Evolutionary conservation across 306 rosid genomes (phyloP).

Genomic region (Parietaria judaica): DNA sequence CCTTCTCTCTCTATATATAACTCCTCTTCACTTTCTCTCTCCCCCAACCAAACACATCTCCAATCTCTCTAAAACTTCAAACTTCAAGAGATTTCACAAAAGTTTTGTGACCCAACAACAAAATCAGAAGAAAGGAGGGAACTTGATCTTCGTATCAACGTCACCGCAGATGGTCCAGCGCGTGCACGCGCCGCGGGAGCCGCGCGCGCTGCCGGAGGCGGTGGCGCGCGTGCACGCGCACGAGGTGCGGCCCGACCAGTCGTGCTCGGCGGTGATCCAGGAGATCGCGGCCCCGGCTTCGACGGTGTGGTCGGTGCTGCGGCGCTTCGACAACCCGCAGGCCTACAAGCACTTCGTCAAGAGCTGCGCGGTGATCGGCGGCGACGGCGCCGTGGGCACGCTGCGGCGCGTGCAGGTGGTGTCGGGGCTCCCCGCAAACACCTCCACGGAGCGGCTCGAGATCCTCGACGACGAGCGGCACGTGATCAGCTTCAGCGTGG

Average conservation of each 20-base stretch:
- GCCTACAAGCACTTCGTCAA: constrained; percentile 89
- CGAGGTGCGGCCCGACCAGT: constrained; percentile 43
- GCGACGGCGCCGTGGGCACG: constrained; percentile 79
- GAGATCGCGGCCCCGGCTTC: constrained; percentile 74
- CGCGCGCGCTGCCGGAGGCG: constrained; percentile 39
- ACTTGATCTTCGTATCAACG: background rate
- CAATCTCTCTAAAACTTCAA: background rate
- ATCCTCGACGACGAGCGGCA: constrained; percentile 88
- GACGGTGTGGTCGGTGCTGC: constrained; percentile 86
- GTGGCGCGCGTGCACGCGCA: constrained; percentile 59
- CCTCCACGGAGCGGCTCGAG: constrained; percentile 87
- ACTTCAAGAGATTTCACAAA: constrained; percentile 8
- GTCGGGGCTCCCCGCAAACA: constrained; percentile 86
- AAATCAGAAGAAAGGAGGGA: background rate
- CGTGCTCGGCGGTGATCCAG: constrained; percentile 76
- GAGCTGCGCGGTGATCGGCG: constrained; percentile 81
- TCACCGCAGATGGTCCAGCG: constrained; percentile 45
- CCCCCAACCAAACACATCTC: constrained; percentile 6
- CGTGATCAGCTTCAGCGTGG: constrained; percentile 80
- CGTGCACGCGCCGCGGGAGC: constrained; percentile 27
- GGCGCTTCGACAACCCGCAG: constrained; percentile 93
- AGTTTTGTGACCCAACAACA: constrained; percentile 11
- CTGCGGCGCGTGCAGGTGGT: constrained; percentile 74
- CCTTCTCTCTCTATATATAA: background rate
- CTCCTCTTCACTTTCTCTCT: background rate